Percentiles rank a stretch among this genome's conserved stretches.
These are phyloP conservation scores for Kwoniella botswanensis DNA, from an alignment of 768 basidiomycete species.

Conservation along the genomic window DNA sequence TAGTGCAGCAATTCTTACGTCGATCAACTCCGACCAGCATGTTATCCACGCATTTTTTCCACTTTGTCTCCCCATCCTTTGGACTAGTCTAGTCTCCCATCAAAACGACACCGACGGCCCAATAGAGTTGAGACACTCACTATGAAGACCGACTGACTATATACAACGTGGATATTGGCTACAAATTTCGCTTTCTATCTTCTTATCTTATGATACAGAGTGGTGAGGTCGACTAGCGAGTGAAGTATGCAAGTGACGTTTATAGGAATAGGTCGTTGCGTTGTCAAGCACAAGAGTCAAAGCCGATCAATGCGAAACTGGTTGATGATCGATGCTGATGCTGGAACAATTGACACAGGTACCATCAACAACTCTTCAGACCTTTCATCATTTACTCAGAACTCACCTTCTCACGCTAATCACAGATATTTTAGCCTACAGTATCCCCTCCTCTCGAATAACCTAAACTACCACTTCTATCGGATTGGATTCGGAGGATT, in stretches of 20 bases:
- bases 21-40: not conserved
- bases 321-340: not conserved
- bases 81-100: not conserved
- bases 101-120: not conserved
- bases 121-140: not conserved
- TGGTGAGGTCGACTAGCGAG: constrained; percentile 7
- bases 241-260: not conserved
- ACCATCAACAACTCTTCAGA: constrained; percentile 1
- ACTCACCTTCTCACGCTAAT: too few species aligned
- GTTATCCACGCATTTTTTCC: not conserved
- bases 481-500: not conserved
- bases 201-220: constrained; percentile 7
- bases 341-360: constrained; percentile 3
- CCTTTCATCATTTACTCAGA: too few species aligned
- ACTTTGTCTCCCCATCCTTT: not conserved
- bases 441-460: not conserved
- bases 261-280: not conserved
- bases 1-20: not conserved
- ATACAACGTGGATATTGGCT: not conserved
- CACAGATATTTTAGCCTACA: not conserved
- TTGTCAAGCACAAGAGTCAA: too few species aligned
- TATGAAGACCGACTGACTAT: constrained; percentile 1
- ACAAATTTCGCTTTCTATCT: not conserved
- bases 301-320: constrained; percentile 11
- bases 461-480: not conserved